phyloP scores from a whole-genome alignment of 148 eudicot genomes.

The Diospyros kaki region DNA sequence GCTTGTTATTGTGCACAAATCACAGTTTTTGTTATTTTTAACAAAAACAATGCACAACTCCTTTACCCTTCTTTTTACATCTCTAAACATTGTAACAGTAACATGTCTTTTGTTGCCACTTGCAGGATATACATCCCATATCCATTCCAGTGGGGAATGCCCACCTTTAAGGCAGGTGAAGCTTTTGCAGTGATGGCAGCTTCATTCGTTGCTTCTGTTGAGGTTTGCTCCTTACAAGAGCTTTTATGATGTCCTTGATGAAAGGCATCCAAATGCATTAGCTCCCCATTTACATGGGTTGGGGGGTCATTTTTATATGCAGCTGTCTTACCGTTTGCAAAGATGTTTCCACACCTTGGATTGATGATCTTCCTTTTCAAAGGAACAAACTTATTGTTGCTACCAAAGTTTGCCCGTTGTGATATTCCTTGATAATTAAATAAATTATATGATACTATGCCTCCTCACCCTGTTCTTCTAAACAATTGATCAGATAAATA shows the following conservation, averaged over 20 bases:
- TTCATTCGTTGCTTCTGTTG: slow-evolving; percentile 68
- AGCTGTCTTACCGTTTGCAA: too few species aligned
- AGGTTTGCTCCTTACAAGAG: slow-evolving; percentile 38
- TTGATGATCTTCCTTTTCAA: too few species aligned
- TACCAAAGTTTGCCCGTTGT: neutral
- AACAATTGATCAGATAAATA: too few species aligned
- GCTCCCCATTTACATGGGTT: too few species aligned
- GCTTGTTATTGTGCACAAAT: too few species aligned
- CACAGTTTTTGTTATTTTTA: too few species aligned
- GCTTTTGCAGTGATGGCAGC: slow-evolving; percentile 49
- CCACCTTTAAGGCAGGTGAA: slow-evolving; percentile 50
- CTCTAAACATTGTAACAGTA: neutral
- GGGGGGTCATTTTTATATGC: too few species aligned
- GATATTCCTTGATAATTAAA: neutral
- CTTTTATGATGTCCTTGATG: neutral
- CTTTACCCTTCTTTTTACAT: neutral
- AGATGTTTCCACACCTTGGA: too few species aligned
- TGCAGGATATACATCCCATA: slow-evolving; percentile 62
- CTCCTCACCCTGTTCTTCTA: too few species aligned
- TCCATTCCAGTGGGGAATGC: slow-evolving; percentile 78
- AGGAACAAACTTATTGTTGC: too few species aligned
- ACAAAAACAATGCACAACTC: too few species aligned
- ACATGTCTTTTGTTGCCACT: neutral
- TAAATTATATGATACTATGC: neutral
- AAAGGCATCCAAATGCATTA: too few species aligned